Percentiles rank a stretch among this genome's conserved stretches.
Evolutionary conservation across 495 filamentous ascomycete species (phyloP).

Genomic region (Rhypophila decipiens): DNA sequence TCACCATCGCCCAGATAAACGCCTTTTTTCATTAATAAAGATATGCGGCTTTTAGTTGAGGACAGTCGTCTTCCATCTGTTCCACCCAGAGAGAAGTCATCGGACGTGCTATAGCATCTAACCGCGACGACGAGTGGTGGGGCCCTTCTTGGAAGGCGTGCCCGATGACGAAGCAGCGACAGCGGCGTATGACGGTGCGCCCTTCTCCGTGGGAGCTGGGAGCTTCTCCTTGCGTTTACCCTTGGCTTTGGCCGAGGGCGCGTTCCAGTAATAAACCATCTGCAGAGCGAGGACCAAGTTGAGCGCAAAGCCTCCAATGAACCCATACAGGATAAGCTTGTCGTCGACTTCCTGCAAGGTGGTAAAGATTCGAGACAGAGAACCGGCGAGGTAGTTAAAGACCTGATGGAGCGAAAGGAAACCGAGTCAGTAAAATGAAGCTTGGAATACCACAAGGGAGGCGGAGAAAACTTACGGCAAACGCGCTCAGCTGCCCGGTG

Average conservation of each 20-base stretch:
- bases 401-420: conserved; percentile 50
- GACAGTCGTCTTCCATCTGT: too few relatives aligned
- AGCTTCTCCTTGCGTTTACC: conserved; percentile 45
- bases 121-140: conserved; percentile 49
- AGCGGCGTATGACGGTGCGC: conserved; percentile 14
- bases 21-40: too few relatives aligned
- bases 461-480: conserved; percentile 60
- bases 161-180: conserved; percentile 19
- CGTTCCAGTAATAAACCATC: conserved; percentile 97
- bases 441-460: background rate
- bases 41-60: too few relatives aligned
- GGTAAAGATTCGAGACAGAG: conserved; percentile 90
- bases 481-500: conserved; percentile 93
- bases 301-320: conserved; percentile 78
- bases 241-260: conserved; percentile 48
- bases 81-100: too few relatives aligned
- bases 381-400: conserved; percentile 93
- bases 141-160: conserved; percentile 42
- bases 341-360: conserved; percentile 95
- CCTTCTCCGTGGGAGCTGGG: conserved; percentile 15
- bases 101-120: conserved; percentile 20
- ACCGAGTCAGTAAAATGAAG: background rate
- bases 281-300: conserved; percentile 82
- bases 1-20: too few relatives aligned
- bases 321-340: conserved; percentile 88